Percentiles rank a stretch among this genome's conserved stretches.
Conservation (phyloP, 495 filamentous ascomycete genomes). For the Penicillium canescens region DNA sequence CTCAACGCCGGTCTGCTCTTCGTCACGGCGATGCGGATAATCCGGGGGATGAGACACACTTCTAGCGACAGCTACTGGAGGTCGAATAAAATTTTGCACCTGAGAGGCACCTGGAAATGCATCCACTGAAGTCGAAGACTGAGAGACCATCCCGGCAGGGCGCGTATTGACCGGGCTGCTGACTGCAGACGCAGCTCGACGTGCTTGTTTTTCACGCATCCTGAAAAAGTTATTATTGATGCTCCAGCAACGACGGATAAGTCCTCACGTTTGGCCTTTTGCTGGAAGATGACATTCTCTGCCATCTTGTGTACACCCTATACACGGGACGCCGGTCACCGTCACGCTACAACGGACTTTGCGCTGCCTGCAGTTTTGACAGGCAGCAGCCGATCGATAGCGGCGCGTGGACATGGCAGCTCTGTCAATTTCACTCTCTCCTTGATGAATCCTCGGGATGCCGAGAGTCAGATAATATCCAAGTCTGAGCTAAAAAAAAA, state of each 20-base stretch:
- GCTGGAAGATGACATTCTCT: slow-evolving; percentile 25
- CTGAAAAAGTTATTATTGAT: neutral
- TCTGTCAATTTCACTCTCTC: slow-evolving; percentile 19
- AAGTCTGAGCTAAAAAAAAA: too few species aligned
- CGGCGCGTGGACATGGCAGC: slow-evolving; percentile 30
- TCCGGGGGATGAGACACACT: slow-evolving; percentile 1
- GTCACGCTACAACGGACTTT: slow-evolving; percentile 36
- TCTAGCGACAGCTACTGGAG: neutral
- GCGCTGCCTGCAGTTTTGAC: slow-evolving; percentile 31
- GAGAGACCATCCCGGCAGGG: neutral
- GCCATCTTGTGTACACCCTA: slow-evolving; percentile 31
- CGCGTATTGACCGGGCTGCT: neutral
- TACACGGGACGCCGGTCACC: slow-evolving; percentile 33
- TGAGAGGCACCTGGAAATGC: neutral
- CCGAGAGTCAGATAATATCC: neutral
- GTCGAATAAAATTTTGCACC: neutral
- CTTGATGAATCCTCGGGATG: neutral
- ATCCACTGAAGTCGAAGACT: neutral
- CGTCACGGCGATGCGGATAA: slow-evolving; percentile 1
- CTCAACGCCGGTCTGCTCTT: slow-evolving; percentile 30
- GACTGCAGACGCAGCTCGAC: neutral
- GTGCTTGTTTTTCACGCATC: neutral
- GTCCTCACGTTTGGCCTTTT: slow-evolving; percentile 6
- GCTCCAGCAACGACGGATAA: neutral
- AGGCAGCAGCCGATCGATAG: slow-evolving; percentile 33